A percentile compares a stretch with the other conserved stretches of the same genome.
Conservation (phyloP, 441 rosid species). For the Metrosideros polymorpha region DNA sequence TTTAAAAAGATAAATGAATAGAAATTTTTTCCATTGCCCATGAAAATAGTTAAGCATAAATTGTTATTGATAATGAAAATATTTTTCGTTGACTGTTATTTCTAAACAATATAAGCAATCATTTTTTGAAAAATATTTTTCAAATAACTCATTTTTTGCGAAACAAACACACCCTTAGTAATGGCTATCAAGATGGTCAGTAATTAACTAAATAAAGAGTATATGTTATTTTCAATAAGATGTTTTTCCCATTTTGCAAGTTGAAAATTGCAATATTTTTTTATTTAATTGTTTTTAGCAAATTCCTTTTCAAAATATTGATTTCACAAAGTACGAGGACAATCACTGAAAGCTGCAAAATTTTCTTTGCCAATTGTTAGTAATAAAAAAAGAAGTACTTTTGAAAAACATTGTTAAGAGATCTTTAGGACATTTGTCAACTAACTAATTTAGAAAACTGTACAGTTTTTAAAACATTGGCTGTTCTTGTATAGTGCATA, state of each 20-base stretch:
- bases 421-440: background rate
- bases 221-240: background rate
- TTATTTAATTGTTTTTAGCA: accelerated
- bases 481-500: background rate
- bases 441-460: background rate
- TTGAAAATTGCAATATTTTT: background rate
- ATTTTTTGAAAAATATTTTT: too few relatives aligned
- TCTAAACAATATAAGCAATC: too few relatives aligned
- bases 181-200: background rate
- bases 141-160: too few relatives aligned
- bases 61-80: too few relatives aligned
- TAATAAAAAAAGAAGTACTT: background rate
- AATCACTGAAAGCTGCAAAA: background rate
- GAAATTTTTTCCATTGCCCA: too few relatives aligned
- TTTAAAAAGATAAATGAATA: too few relatives aligned
- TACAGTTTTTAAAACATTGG: background rate
- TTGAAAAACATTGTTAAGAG: background rate
- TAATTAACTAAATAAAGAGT: background rate
- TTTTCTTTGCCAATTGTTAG: background rate
- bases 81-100: too few relatives aligned
- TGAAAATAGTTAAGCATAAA: too few relatives aligned
- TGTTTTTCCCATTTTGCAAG: background rate
- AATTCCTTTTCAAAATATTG: background rate
- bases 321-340: background rate
- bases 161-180: too few relatives aligned